phyloP scores from a whole-genome alignment of 371 early-diverging fungal species.

The Mucor lusitanicus region DNA sequence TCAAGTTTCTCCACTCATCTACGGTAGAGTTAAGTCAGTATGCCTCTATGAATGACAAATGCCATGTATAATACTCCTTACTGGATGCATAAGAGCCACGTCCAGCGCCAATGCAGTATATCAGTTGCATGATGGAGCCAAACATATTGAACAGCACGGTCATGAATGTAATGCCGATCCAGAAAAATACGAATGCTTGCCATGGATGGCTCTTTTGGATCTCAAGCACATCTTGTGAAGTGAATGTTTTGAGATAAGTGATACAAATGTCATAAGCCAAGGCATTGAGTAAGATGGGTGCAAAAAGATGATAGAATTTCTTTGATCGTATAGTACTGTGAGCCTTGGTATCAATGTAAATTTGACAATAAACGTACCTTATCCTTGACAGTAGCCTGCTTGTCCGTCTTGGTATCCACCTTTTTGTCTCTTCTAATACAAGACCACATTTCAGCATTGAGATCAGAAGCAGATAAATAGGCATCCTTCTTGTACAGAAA shows the following conservation, averaged over 20 bases:
- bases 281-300: conserved; percentile 7
- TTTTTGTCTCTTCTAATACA: conserved; percentile 1
- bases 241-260: conserved; percentile 15
- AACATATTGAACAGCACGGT: conserved; percentile 7
- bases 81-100: conserved; percentile 13
- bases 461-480: background rate
- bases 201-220: background rate
- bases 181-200: conserved; percentile 1
- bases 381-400: background rate
- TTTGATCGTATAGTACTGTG: background rate
- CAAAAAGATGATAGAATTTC: conserved; percentile 20
- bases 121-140: conserved; percentile 11
- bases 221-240: conserved; percentile 5
- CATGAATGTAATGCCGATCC: conserved; percentile 3
- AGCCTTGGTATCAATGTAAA: background rate
- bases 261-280: conserved; percentile 4
- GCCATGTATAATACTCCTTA: background rate
- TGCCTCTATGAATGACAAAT: background rate
- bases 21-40: background rate
- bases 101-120: background rate
- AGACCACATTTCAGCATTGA: conserved; percentile 14
- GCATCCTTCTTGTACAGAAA: conserved; percentile 15
- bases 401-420: background rate
- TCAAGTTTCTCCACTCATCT: conserved; percentile 21
- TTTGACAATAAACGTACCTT: background rate